These are phyloP conservation scores for Orbilia oligospora DNA, from an alignment of 2,329 filamentous ascomycete genomes.

Conservation along the genomic window DNA sequence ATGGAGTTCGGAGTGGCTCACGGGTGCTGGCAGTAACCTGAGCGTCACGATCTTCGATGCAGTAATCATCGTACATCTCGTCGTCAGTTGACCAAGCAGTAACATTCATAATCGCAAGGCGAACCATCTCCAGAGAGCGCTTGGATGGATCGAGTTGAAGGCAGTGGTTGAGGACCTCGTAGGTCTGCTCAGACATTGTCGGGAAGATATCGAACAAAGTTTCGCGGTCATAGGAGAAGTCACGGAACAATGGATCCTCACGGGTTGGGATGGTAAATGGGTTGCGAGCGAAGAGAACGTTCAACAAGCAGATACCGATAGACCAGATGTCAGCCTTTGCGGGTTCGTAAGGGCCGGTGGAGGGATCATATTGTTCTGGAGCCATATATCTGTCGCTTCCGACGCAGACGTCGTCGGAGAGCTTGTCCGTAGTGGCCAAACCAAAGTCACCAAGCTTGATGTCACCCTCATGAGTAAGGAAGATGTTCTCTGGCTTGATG, in stretches of 20 bases:
- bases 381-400: conserved; percentile 99
- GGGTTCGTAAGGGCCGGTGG: conserved; percentile 89
- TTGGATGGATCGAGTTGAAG: conserved; percentile 92
- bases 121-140: conserved; percentile 83
- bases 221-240: conserved; percentile 93
- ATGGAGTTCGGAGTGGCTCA: conserved; percentile 94
- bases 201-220: conserved; percentile 98
- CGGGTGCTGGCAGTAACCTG: conserved; percentile 87
- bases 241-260: conserved; percentile 91
- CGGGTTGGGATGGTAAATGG: conserved; percentile 92
- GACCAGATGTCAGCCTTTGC: conserved; percentile 97
- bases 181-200: conserved; percentile 98
- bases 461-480: conserved; percentile 83
- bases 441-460: conserved; percentile 99
- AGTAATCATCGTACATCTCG: conserved; percentile 93
- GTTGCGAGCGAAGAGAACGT: conserved; percentile 96
- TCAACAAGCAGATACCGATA: conserved; percentile 94
- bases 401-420: conserved; percentile 93
- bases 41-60: conserved; percentile 81
- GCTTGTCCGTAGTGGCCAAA: conserved; percentile 87
- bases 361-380: conserved; percentile 91
- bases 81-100: conserved; percentile 95
- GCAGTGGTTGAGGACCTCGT: conserved; percentile 90
- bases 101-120: conserved; percentile 82
- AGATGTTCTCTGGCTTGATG: conserved; percentile 90